Percentiles rank a stretch among this genome's conserved stretches.
Conservation (phyloP, 2,329 filamentous ascomycete genomes). For the Penicillium sp. region DNA sequence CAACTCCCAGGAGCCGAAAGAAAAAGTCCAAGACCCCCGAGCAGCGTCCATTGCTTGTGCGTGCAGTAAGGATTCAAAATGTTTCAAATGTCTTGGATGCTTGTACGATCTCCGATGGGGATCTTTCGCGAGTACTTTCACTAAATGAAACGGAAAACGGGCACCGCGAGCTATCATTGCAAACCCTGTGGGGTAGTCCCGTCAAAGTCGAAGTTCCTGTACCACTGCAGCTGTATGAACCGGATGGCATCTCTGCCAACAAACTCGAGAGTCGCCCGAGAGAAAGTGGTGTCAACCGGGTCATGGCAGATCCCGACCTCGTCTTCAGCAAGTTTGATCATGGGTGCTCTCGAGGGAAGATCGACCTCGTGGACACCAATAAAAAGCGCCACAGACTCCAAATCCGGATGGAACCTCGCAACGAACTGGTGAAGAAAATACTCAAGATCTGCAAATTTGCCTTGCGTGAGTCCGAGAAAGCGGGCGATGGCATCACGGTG, state of each 20-base stretch:
- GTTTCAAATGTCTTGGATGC: constrained; percentile 70
- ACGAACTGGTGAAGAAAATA: constrained; percentile 59
- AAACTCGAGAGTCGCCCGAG: constrained; percentile 52
- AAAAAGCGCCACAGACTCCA: constrained; percentile 64
- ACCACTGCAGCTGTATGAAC: constrained; percentile 58
- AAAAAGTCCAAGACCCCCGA: constrained; percentile 28
- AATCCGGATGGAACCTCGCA: constrained; percentile 65
- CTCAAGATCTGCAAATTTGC: constrained; percentile 64
- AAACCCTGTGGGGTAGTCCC: constrained; percentile 71
- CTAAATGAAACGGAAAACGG: constrained; percentile 65
- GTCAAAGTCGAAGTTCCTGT: constrained; percentile 64
- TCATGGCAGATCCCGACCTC: constrained; percentile 45
- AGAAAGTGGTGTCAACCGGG: constrained; percentile 50
- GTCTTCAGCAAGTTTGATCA: constrained; percentile 56
- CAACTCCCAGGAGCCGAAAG: constrained; percentile 27
- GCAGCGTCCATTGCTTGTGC: constrained; percentile 30
- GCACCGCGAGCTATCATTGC: constrained; percentile 65
- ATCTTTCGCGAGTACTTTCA: constrained; percentile 66
- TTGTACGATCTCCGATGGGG: constrained; percentile 67
- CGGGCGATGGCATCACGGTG: constrained; percentile 61
- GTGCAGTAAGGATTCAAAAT: constrained; percentile 52
- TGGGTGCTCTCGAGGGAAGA: constrained; percentile 56
- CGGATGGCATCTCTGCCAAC: constrained; percentile 58
- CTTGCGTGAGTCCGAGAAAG: constrained; percentile 55
- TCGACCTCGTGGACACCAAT: constrained; percentile 65